Conservation (phyloP, 345 rosid species). For the Brassica rapa region DNA sequence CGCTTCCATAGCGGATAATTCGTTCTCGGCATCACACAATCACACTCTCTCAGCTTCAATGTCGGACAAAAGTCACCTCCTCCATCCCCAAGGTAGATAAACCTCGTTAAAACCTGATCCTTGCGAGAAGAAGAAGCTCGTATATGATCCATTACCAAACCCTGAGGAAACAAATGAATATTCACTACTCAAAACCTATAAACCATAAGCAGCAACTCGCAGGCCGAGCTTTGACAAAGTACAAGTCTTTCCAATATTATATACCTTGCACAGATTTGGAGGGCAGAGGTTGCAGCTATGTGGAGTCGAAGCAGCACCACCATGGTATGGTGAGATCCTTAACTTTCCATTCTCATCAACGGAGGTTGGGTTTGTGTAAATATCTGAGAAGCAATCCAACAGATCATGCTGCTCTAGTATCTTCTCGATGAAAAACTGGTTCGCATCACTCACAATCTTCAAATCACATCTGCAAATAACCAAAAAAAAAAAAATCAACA, state of each 20-base stretch:
- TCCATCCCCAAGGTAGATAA: conserved; percentile 86
- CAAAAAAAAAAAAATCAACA: neutral
- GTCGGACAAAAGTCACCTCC: conserved; percentile 79
- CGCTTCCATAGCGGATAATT: conserved; percentile 62
- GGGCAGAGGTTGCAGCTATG: conserved; percentile 73
- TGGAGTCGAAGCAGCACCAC: conserved; percentile 38
- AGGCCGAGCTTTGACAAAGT: neutral
- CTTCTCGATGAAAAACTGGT: conserved; percentile 71
- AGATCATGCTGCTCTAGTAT: conserved; percentile 67
- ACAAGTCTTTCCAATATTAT: too few relatives aligned
- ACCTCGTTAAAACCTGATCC: conserved; percentile 27
- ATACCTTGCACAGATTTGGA: conserved; percentile 77
- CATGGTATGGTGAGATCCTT: conserved; percentile 60
- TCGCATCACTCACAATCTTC: conserved; percentile 82
- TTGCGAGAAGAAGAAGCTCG: conserved; percentile 41
- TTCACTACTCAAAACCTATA: conserved; percentile 4
- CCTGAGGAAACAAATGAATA: conserved; percentile 41
- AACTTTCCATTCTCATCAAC: conserved; percentile 59
- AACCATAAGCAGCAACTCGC: neutral
- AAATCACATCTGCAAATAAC: conserved; percentile 63
- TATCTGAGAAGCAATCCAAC: conserved; percentile 65
- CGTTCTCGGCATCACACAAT: conserved; percentile 75
- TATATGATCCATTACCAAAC: conserved; percentile 58
- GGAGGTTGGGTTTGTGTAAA: conserved; percentile 57
- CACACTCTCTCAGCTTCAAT: conserved; percentile 58